phyloP scores from a whole-genome alignment of 202 grass and related monocot genomes.

The Dendrocalamus latiflorus region DNA sequence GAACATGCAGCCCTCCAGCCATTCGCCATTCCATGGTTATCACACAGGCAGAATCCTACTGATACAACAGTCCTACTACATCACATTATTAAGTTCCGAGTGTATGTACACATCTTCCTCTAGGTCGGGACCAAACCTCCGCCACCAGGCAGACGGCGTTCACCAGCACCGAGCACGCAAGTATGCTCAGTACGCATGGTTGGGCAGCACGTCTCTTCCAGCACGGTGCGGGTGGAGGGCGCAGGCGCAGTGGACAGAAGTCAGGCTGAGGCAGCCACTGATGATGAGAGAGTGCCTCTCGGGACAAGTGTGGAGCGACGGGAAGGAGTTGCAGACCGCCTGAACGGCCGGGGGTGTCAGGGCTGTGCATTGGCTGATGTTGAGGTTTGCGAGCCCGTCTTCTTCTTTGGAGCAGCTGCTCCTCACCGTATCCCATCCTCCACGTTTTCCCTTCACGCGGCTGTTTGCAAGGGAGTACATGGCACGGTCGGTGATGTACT shows the following conservation, averaged over 20 bases:
- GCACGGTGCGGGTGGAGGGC: conserved; percentile 49
- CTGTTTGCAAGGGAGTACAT: conserved; percentile 94
- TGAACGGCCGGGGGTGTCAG: conserved; percentile 80
- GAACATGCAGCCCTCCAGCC: too few species aligned
- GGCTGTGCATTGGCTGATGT: conserved; percentile 94
- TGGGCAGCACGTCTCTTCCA: conserved; percentile 20
- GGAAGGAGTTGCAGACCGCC: conserved; percentile 84
- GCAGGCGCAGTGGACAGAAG: conserved; percentile 76
- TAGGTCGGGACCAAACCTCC: background rate
- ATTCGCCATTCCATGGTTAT: background rate
- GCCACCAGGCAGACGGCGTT: background rate
- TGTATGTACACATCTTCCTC: conserved; percentile 35
- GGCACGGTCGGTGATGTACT: too few species aligned
- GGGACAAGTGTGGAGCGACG: conserved; percentile 71
- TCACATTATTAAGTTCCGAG: conserved; percentile 12
- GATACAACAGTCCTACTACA: conserved; percentile 5
- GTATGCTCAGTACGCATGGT: conserved; percentile 53
- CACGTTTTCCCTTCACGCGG: conserved; percentile 44
- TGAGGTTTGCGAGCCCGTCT: conserved; percentile 65
- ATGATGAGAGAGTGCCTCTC: conserved; percentile 93
- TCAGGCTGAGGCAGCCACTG: conserved; percentile 91
- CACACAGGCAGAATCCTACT: background rate
- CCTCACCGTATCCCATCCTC: conserved; percentile 29
- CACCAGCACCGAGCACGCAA: background rate
- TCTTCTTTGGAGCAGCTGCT: conserved; percentile 19